Percentiles rank a stretch among this genome's conserved stretches.
Conservation (phyloP, 495 filamentous ascomycete genomes). For the Neohortaea acidophila region DNA sequence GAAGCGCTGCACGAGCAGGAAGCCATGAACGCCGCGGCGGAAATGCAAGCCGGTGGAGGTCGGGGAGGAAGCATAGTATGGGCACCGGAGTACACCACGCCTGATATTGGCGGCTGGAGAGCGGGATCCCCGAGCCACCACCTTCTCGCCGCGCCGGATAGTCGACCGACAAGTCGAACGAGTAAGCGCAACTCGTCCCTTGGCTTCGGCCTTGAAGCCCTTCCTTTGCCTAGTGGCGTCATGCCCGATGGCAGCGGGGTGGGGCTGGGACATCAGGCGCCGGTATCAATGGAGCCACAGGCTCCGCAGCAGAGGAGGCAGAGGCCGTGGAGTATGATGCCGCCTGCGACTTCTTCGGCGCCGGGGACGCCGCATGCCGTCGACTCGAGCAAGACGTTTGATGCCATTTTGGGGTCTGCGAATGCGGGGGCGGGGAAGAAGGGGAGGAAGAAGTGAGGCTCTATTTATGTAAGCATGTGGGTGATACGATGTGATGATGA, state of each 20-base stretch:
- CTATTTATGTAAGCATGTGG: too few relatives aligned
- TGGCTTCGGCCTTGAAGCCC: constrained; percentile 25
- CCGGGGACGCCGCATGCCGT: constrained; percentile 7
- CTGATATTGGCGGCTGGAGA: not conserved
- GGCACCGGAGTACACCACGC: too few relatives aligned
- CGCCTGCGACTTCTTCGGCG: not conserved
- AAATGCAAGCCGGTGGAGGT: not conserved
- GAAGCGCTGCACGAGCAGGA: constrained; percentile 16
- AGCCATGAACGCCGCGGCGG: constrained; percentile 10
- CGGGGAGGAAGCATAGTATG: not conserved
- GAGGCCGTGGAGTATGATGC: not conserved
- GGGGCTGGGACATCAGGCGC: too few relatives aligned
- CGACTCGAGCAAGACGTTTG: constrained; percentile 38
- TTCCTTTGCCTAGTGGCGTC: constrained; percentile 27
- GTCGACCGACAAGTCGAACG: not conserved
- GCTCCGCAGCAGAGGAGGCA: not conserved
- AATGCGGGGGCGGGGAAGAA: constrained; percentile 32
- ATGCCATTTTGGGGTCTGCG: constrained; percentile 46
- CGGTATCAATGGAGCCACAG: not conserved
- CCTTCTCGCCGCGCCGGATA: not conserved
- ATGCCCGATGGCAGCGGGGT: constrained; percentile 18
- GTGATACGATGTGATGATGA: too few relatives aligned
- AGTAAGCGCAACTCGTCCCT: constrained; percentile 11
- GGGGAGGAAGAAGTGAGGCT: constrained; percentile 29
- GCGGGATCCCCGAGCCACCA: not conserved